Conservation (phyloP, 2,329 filamentous ascomycete species). For the Monosporascus sp. region DNA sequence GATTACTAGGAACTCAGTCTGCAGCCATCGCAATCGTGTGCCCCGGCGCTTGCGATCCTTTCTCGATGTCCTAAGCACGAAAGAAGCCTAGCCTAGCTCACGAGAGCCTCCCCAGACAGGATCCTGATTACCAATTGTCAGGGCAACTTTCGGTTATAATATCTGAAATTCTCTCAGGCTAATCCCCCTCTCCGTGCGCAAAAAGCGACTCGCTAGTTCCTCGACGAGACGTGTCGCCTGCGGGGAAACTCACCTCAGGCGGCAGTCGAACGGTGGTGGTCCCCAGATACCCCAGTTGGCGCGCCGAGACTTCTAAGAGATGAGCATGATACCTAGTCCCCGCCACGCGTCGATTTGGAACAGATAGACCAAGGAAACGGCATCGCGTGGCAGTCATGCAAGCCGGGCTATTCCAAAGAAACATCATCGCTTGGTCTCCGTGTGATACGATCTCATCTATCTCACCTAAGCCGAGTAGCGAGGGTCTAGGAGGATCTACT, state of each 20-base stretch:
- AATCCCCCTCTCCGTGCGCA: background rate
- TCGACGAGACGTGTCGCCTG: background rate
- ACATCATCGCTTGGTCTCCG: background rate
- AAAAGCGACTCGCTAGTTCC: background rate
- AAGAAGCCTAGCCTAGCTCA: background rate
- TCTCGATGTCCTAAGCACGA: background rate
- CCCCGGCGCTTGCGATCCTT: background rate
- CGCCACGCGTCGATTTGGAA: background rate
- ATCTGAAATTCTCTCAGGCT: background rate
- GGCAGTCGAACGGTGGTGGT: background rate
- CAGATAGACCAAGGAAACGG: background rate
- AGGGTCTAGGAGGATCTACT: background rate
- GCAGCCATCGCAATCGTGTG: background rate
- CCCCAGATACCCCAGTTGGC: background rate
- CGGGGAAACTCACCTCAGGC: background rate
- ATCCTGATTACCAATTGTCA: background rate
- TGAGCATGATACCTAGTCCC: background rate
- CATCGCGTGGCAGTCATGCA: background rate
- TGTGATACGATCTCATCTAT: background rate
- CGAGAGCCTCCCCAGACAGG: background rate
- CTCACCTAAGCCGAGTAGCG: background rate
- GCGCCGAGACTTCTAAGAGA: background rate
- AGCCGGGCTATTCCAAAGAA: background rate
- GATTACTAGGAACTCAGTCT: background rate
- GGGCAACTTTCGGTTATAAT: background rate